phyloP scores from a whole-genome alignment of 2,329 filamentous ascomycete genomes.

The Trichoderma afroharzianum region DNA sequence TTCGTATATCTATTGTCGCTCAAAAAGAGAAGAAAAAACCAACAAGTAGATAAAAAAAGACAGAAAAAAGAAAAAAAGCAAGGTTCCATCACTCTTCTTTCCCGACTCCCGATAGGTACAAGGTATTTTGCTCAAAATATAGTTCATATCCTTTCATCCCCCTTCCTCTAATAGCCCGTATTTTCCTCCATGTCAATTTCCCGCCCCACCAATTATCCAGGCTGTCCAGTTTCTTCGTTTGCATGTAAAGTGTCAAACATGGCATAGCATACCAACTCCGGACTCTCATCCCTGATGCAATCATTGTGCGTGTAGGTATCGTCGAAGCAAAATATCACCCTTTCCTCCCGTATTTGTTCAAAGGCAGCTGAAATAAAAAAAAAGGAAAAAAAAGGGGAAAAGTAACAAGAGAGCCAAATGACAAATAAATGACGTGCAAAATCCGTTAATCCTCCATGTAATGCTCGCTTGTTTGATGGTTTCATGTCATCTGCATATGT shows the following conservation, averaged over 20 bases:
- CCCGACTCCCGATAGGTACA: neutral
- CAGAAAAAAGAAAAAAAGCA: neutral
- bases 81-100: neutral
- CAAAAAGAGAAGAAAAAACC: neutral
- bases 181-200: neutral
- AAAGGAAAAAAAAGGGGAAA: neutral
- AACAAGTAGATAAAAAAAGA: neutral
- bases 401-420: neutral
- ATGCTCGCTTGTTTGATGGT: neutral
- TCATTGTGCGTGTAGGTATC: conserved; percentile 10
- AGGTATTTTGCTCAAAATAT: neutral
- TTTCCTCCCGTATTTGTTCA: neutral
- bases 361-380: neutral
- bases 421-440: neutral
- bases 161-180: neutral
- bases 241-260: neutral
- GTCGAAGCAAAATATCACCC: conserved; percentile 2
- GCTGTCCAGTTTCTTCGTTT: neutral
- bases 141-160: neutral
- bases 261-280: neutral
- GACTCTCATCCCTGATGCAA: conserved; percentile 14
- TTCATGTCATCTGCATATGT: neutral
- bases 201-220: neutral
- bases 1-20: neutral
- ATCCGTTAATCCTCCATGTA: neutral